Base-by-base conservation (phyloP, 2,329 filamentous ascomycete species). In the Exophiala lecanii-corni region DNA sequence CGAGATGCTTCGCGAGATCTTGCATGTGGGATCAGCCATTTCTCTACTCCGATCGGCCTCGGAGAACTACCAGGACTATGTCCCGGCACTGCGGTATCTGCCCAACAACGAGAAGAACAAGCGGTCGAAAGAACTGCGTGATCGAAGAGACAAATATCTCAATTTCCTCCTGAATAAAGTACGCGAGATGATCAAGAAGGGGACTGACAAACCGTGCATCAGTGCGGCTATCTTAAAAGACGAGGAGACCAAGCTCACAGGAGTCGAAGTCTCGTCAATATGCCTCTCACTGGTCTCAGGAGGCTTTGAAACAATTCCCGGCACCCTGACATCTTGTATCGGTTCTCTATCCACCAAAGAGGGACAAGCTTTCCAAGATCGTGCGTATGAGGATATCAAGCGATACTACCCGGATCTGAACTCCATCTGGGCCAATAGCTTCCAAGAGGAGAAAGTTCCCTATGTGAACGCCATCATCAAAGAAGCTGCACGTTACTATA, bases 41-140 rank as follows among this genome's bases (percentile, higher is more conserved):
- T 82, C 79, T 41, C 82, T 82, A 50, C 81, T 88, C 51, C 70
- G 86, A 34, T 83, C 77, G n/a, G 88, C 84, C 1, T 85, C 81
- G 38, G 85, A 87, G 56, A 89, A 89, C 56, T 82, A 83, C 71
- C 82, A 86, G 55, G 86, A 91, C 57, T 89, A 89, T 51, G 76
- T 89, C 5, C 85, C 85, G 0, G 59, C 89, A 1, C 59, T 89
- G 51, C 73, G 86, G 10, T 62, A 85, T 1, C 38, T 61, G 7
- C 74, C 76, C 48, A 73, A 75, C 2, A 75, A 70, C 12, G 71
- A 75, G 45, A 64, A 64, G 41, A 85, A 74, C 28, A 41, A 37
- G 34, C 42, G 49, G 7, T 81, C 83, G 0, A 68, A 74, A 9
- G 76, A 81, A 45, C 80, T 80, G 55, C 74, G 82, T 31, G 64